A percentile compares a stretch with the other conserved stretches of the same genome.
Evolutionary conservation across 2,329 filamentous ascomycete species (phyloP).

Genomic region (Apiospora phragmitis): DNA sequence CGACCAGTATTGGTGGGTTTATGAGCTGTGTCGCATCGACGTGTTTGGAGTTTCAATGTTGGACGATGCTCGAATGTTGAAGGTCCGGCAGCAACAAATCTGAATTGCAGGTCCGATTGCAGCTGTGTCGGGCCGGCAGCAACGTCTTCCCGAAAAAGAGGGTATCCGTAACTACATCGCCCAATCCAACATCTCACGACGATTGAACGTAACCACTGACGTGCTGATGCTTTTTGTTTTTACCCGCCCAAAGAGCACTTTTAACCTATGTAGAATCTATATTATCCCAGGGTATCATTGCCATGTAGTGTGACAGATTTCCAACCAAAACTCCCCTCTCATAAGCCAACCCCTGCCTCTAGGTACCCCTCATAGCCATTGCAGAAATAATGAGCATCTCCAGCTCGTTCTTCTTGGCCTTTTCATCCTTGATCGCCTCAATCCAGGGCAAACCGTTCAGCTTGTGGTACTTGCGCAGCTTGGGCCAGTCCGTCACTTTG

Average conservation of each 20-base stretch:
- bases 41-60: not conserved
- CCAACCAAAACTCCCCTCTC: slow-evolving; percentile 5
- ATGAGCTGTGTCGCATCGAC: not conserved
- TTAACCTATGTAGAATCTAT: too few species aligned
- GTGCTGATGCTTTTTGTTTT: not conserved
- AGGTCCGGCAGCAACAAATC: not conserved
- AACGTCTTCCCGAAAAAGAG: not conserved
- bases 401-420: slow-evolving; percentile 52
- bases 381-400: slow-evolving; percentile 71
- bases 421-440: slow-evolving; percentile 44
- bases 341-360: slow-evolving; percentile 14
- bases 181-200: not conserved
- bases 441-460: slow-evolving; percentile 62
- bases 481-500: slow-evolving; percentile 61
- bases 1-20: not conserved
- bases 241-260: too few species aligned
- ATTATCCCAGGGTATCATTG: not conserved
- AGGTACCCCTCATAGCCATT: slow-evolving; percentile 73
- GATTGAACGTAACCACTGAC: not conserved
- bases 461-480: slow-evolving; percentile 85
- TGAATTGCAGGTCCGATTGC: not conserved
- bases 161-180: not conserved
- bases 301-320: not conserved
- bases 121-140: slow-evolving; percentile 6
- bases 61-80: not conserved